Evolutionary conservation across 345 rosid genomes (phyloP).

Genomic region (Camelina sativa): DNA sequence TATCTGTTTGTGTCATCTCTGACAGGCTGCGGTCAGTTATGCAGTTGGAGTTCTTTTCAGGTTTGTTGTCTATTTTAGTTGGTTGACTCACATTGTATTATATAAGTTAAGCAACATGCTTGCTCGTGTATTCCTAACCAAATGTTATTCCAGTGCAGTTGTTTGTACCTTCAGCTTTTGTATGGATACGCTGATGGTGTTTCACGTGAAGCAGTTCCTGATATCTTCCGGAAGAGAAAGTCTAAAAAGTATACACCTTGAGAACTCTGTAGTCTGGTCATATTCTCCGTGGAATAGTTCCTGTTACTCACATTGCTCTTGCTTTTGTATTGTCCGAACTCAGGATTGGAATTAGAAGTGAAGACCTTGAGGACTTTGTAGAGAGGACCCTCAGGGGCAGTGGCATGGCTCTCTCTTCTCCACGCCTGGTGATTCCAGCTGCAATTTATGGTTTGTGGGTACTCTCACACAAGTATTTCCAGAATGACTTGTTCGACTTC

Average conservation of each 20-base stretch:
- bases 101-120: not conserved
- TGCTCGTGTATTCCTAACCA: slow-evolving; percentile 36
- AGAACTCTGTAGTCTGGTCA: not conserved
- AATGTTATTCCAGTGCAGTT: slow-evolving; percentile 64
- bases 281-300: not conserved
- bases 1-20: slow-evolving; percentile 22
- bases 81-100: slow-evolving; percentile 3
- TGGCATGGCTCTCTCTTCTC: slow-evolving; percentile 83
- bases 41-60: slow-evolving; percentile 83
- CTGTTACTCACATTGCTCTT: slow-evolving; percentile 10
- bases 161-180: slow-evolving; percentile 93
- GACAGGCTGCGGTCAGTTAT: slow-evolving; percentile 88
- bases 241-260: slow-evolving; percentile 57
- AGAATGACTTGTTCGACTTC: slow-evolving; percentile 69
- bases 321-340: slow-evolving; percentile 13
- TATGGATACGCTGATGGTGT: slow-evolving; percentile 69
- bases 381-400: slow-evolving; percentile 78
- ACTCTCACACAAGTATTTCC: slow-evolving; percentile 65
- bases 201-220: slow-evolving; percentile 74
- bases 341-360: slow-evolving; percentile 87
- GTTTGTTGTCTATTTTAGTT: slow-evolving; percentile 47
- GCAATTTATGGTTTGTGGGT: slow-evolving; percentile 77
- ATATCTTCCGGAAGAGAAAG: slow-evolving; percentile 71
- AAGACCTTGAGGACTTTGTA: slow-evolving; percentile 65
- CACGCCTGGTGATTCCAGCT: slow-evolving; percentile 86